Evolutionary conservation across 352 stramenopile genomes (phyloP), one percentile per base, ranked within the genome.

Genomic region (Pythium periplocum): DNA sequence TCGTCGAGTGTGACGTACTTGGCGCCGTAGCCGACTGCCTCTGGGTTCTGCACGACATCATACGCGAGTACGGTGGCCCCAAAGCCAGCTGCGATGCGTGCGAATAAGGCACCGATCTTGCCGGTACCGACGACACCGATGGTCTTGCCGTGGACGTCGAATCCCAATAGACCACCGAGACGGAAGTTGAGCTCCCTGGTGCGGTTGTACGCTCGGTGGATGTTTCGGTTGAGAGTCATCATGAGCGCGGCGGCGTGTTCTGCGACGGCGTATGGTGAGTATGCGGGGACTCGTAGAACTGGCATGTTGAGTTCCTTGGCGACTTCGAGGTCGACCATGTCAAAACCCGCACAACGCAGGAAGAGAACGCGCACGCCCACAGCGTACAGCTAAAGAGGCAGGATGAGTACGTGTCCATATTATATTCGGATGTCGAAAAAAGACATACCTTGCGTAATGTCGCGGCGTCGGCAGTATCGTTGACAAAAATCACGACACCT

Each of bases 141-240:
- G 2, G 69, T 86, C 71, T 91, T 94, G 42, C 76, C 73, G 56
- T 87, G 59, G 10, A 89, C 31, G 49, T 89, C 78, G 52, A 89
- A 86, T 46, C 78, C 76, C 34, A 87, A 9, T 65, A 83, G 31
- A 50, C 73, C 64, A 36, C 73, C 59, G 34, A 93, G 71, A 34
- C 71, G 71, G 60, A 91, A 93, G 65, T 90, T 90, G 43, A 76
- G 74, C 56, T 90, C 73, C 34, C 78, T 71, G 31, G 78, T 88
- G 39, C 83, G 80, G 60, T 90, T 86, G 60, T 81, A 86, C 7
- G 81, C 77, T 45, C 73, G 75, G 61, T 88, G 70, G 50, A 85
- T 83, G 64, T 90, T 87, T 53, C 83, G 75, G 58, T 91, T 93
- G 31, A 93, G 67, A 46, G 78, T 83, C 78, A 92, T 80, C 68